A percentile compares a stretch with the other conserved stretches of the same genome.
These are phyloP conservation scores for Macrophomina tecta DNA, from an alignment of 2,329 filamentous ascomycete species.

Conservation along the genomic window DNA sequence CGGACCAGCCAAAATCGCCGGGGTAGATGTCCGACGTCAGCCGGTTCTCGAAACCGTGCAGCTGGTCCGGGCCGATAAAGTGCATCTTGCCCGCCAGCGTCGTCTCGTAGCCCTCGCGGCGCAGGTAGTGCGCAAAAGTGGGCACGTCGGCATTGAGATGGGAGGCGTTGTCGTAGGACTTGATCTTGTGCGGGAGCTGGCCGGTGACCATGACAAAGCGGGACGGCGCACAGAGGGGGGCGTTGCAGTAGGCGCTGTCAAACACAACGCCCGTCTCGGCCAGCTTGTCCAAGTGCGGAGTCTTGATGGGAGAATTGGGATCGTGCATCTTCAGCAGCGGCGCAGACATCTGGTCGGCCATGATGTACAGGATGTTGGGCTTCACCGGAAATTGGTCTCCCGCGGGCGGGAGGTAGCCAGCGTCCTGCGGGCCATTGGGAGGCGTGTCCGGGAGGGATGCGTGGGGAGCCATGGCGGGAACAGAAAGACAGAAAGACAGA, in stretches of 20 bases:
- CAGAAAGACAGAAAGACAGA: background rate
- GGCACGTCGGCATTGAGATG: conserved; percentile 83
- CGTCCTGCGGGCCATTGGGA: conserved; percentile 25
- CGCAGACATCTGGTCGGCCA: conserved; percentile 94
- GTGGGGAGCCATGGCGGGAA: conserved; percentile 26
- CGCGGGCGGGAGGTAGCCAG: conserved; percentile 22
- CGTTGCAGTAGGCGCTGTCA: conserved; percentile 92
- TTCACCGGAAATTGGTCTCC: conserved; percentile 44
- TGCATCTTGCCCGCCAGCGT: conserved; percentile 96
- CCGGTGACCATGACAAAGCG: conserved; percentile 95
- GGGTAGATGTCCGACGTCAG: conserved; percentile 97
- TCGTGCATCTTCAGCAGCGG: conserved; percentile 94
- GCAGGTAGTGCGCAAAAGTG: conserved; percentile 91
- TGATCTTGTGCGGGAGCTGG: conserved; percentile 88
- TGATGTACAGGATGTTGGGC: conserved; percentile 89
- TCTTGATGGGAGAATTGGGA: conserved; percentile 85
- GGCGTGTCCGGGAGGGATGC: conserved; percentile 27
- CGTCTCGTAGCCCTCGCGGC: conserved; percentile 85
- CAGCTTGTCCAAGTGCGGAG: conserved; percentile 84
- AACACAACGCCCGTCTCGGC: conserved; percentile 86
- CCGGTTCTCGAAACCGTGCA: conserved; percentile 91
- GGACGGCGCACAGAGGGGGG: conserved; percentile 88
- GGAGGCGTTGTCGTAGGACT: conserved; percentile 88
- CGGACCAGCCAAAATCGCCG: conserved; percentile 90
- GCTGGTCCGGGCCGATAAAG: conserved; percentile 86